Evolutionary conservation across 352 stramenopile genomes (phyloP).

Genomic region (Albugo candida): DNA sequence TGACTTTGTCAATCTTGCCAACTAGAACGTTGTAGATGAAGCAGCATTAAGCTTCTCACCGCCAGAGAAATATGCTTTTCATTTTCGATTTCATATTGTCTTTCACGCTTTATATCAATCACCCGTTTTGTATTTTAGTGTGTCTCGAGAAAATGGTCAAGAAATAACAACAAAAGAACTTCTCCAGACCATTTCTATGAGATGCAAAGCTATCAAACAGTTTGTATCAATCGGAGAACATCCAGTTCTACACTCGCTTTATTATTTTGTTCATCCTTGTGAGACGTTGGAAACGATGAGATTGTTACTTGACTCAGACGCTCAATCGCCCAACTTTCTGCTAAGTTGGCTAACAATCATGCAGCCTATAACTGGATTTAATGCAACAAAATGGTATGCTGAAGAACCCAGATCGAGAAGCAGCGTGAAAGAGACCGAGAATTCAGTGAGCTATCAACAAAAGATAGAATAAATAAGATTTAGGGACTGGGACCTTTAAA

Average conservation of each 20-base stretch:
- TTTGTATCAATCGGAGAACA: conserved; percentile 54
- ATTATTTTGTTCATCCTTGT: conserved; percentile 59
- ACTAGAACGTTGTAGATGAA: too few species aligned
- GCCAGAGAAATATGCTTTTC: conserved; percentile 4
- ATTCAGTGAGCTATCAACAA: too few species aligned
- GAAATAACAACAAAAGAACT: neutral
- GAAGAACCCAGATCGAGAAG: too few species aligned
- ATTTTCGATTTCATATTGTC: conserved; percentile 67
- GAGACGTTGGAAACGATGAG: conserved; percentile 50
- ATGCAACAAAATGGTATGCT: too few species aligned
- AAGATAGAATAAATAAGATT: too few species aligned
- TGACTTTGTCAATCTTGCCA: too few species aligned
- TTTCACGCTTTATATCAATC: conserved; percentile 60
- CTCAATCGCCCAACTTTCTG: too few species aligned
- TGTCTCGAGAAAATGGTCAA: neutral
- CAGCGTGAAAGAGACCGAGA: too few species aligned
- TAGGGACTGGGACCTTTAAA: too few species aligned
- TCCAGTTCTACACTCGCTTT: conserved; percentile 37
- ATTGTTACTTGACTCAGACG: conserved; percentile 16
- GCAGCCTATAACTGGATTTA: too few species aligned
- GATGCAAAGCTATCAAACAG: neutral
- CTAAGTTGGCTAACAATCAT: too few species aligned
- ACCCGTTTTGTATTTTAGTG: conserved; percentile 52
- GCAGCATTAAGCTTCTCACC: neutral
- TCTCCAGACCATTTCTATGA: neutral